These are phyloP conservation scores for Panicum hallii DNA, from an alignment of 202 grass and related monocot species.

Conservation along the genomic window DNA sequence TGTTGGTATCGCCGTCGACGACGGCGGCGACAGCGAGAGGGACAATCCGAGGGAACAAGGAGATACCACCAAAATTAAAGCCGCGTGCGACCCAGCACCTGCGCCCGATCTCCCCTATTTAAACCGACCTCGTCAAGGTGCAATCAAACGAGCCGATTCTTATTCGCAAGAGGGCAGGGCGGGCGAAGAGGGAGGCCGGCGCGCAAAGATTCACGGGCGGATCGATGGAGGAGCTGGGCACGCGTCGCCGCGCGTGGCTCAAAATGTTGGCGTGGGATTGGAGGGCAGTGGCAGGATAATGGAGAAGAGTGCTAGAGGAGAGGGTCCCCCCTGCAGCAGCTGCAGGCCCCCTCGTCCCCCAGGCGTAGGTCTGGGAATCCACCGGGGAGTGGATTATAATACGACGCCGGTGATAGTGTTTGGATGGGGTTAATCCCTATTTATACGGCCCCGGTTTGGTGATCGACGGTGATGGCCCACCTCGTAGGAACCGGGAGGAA, in stretches of 20 bases:
- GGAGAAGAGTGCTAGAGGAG: neutral
- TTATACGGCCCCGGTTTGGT: constrained; percentile 38
- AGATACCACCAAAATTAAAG: constrained; percentile 26
- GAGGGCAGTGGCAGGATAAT: constrained; percentile 21
- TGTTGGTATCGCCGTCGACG: constrained; percentile 18
- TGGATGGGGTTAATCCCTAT: constrained; percentile 44
- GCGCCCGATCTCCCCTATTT: constrained; percentile 23
- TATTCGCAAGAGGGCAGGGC: neutral
- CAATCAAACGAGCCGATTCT: neutral
- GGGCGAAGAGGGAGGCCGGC: constrained; percentile 34
- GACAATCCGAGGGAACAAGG: constrained; percentile 33
- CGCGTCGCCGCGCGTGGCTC: constrained; percentile 36
- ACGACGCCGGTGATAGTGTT: neutral
- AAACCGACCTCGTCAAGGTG: constrained; percentile 5
- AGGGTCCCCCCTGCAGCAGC: neutral
- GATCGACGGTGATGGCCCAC: constrained; percentile 55
- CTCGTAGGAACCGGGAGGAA: constrained; percentile 46
- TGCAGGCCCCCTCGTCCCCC: neutral
- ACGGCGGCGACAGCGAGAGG: constrained; percentile 29
- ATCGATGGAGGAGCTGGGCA: neutral
- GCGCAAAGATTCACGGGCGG: constrained; percentile 1
- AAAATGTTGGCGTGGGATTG: constrained; percentile 43
- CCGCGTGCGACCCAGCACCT: neutral
- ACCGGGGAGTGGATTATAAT: constrained; percentile 35
- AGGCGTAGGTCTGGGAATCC: constrained; percentile 27